Conservation (phyloP, 768 basidiomycete species). For the Suillus cothurnatus region DNA sequence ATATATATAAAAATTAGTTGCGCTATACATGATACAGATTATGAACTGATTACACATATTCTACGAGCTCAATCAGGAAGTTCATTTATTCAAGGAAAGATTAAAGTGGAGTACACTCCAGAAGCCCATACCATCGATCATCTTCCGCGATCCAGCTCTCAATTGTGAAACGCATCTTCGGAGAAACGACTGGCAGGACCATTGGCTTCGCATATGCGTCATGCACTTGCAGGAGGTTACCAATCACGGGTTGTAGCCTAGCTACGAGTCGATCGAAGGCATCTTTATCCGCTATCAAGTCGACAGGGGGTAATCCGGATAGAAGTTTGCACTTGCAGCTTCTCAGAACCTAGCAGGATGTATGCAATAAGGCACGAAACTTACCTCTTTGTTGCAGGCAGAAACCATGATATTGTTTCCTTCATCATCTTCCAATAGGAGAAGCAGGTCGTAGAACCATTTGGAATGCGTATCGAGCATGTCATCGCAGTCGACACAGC, state of each 20-base stretch:
- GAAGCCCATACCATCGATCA: conserved; percentile 23
- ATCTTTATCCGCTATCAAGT: conserved; percentile 43
- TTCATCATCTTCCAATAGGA: conserved; percentile 54
- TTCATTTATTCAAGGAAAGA: not conserved
- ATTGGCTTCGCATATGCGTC: too few relatives aligned
- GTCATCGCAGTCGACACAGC: conserved; percentile 57
- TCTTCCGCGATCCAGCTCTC: conserved; percentile 15
- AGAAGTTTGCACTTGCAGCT: not conserved
- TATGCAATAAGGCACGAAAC: conserved; percentile 10
- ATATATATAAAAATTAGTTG: not conserved
- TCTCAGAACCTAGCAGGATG: not conserved
- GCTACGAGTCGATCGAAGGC: conserved; percentile 40
- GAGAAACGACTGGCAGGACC: too few relatives aligned
- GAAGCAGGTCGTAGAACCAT: conserved; percentile 49
- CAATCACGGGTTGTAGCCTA: conserved; percentile 38
- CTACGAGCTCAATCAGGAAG: not conserved
- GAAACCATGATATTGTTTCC: conserved; percentile 46
- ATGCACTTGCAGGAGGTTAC: too few relatives aligned
- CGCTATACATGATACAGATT: not conserved
- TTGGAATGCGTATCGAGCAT: conserved; percentile 51
- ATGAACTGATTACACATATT: not conserved
- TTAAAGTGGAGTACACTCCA: conserved; percentile 11
- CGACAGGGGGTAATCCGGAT: conserved; percentile 28
- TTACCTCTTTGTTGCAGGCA: conserved; percentile 49
- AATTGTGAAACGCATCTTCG: too few relatives aligned